These are phyloP conservation scores for Gloeophyllum trabeum DNA, from an alignment of 768 basidiomycete species.

Conservation along the genomic window DNA sequence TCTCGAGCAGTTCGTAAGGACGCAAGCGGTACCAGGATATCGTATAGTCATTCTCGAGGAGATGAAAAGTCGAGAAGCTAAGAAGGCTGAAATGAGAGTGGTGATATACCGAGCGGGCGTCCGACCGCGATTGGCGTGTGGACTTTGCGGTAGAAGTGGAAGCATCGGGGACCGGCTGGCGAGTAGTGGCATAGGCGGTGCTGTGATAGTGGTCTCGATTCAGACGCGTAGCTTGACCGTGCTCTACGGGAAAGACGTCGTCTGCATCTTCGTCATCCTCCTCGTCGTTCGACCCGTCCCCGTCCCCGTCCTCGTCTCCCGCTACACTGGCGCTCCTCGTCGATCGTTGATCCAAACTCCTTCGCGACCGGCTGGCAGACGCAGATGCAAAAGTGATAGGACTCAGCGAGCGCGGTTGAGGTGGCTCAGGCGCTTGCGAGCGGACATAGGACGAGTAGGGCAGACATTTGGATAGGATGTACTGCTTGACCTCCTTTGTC, in stretches of 20 bases:
- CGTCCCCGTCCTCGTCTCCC: not conserved
- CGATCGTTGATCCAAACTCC: not conserved
- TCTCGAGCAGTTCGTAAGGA: conserved; percentile 58
- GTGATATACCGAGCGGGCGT: not conserved
- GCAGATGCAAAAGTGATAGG: conserved; percentile 58
- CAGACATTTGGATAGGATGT: conserved; percentile 48
- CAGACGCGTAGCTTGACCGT: conserved; percentile 3
- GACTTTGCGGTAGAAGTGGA: not conserved
- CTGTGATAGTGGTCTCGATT: not conserved
- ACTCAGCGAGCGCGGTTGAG: conserved; percentile 33
- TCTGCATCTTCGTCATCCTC: conserved; percentile 24
- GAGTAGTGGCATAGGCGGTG: conserved; percentile 6
- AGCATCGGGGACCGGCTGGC: conserved; percentile 4
- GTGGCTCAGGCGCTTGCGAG: conserved; percentile 5
- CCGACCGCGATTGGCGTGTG: not conserved
- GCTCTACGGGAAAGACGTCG: too few species aligned
- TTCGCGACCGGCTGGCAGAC: conserved; percentile 21
- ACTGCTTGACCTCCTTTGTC: conserved; percentile 50
- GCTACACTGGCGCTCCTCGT: conserved; percentile 2
- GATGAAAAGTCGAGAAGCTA: conserved; percentile 57
- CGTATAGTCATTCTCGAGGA: conserved; percentile 55
- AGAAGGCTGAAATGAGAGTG: conserved; percentile 36
- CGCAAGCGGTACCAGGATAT: conserved; percentile 47
- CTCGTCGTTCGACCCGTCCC: conserved; percentile 9
- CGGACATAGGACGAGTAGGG: conserved; percentile 15